Evolutionary conservation across 331 rosid genomes (phyloP), one percentile per base, ranked within the genome.

Genomic region (Acacia pycnantha): DNA sequence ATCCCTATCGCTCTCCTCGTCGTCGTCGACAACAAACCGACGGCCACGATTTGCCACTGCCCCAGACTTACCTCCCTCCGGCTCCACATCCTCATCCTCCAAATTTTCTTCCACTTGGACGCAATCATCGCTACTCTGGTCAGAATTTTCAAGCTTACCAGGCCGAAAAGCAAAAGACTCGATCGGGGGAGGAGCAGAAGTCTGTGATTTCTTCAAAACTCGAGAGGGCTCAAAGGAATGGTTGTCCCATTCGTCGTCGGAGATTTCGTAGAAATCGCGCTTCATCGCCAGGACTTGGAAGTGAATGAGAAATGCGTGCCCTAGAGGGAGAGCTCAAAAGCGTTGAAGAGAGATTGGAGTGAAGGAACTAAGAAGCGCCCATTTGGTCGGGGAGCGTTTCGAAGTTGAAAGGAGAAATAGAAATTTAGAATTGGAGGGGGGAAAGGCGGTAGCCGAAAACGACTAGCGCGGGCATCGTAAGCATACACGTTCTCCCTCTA

Each of bases 201-300:
- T 11, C 27, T 80, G 86, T 1, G 88, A 26, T 8, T 88, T 79
- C 33, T 85, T 89, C 66, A 93, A 88, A 50, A 92, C 90, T 2
- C 91, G 97, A 1, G 98, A 95, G 81, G 99, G 97, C 73, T 95
- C 88, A 84, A 95, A 95, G 82, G 94, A 82, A 77, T 92, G 99
- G 5, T 85, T 86, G 5, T 89, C 92, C 99, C 99, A 95, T 87
- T 95, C 98, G 61, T 90, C 98, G 87, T 95, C 99, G 67, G 98
- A 95, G 85, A 95, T 90, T 93, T 95, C 94, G 68, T 92, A 89
- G 81, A 86, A 88, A 1, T 86, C 89, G 31, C 97, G 98, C 90
- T 95, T 95, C 99, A 95, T 95, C 48, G 44, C 21, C 16, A 8
- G 41, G 19, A 14, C 22, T 19, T 35, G 16, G 51, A 66, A 9